Conservation (phyloP, 139 green algal genomes). For the Yamagishiella unicocca region DNA sequence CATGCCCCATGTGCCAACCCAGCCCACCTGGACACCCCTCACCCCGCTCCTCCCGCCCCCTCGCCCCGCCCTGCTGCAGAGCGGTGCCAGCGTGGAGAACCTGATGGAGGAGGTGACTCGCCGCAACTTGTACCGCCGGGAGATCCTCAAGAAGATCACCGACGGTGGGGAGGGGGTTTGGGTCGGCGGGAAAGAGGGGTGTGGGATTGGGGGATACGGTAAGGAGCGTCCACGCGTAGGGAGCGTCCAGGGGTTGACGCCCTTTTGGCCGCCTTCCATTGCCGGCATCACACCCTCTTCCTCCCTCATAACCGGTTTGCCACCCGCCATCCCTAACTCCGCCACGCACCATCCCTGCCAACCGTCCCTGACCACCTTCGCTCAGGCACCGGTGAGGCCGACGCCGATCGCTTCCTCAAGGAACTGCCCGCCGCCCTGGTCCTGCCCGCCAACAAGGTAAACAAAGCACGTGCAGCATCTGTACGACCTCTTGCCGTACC, state of each 20-base stretch:
- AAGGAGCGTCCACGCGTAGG: background rate
- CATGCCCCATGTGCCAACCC: background rate
- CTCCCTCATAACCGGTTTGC: too few relatives aligned
- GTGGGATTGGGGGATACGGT: background rate
- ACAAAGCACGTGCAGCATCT: too few relatives aligned
- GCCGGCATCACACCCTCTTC: too few relatives aligned
- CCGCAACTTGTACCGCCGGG: slow-evolving; percentile 82
- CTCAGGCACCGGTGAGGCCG: slow-evolving; percentile 76
- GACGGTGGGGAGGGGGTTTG: slow-evolving; percentile 59
- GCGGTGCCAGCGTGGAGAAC: slow-evolving; percentile 77
- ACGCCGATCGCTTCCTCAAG: slow-evolving; percentile 78
- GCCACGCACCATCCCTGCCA: too few relatives aligned
- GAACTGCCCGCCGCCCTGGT: slow-evolving; percentile 79
- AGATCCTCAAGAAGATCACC: slow-evolving; percentile 76
- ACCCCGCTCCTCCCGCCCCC: too few relatives aligned
- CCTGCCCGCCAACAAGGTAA: slow-evolving; percentile 62
- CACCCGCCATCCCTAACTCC: too few relatives aligned
- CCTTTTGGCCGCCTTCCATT: too few relatives aligned
- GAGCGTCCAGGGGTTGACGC: too few relatives aligned
- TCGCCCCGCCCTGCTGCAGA: slow-evolving; percentile 30
- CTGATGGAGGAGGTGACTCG: slow-evolving; percentile 81
- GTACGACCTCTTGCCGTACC: too few relatives aligned
- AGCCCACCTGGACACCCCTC: background rate
- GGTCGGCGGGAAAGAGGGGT: background rate
- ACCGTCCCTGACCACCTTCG: too few relatives aligned